phyloP scores from a whole-genome alignment of 2,329 filamentous ascomycete species.

The Periconia sp. region DNA sequence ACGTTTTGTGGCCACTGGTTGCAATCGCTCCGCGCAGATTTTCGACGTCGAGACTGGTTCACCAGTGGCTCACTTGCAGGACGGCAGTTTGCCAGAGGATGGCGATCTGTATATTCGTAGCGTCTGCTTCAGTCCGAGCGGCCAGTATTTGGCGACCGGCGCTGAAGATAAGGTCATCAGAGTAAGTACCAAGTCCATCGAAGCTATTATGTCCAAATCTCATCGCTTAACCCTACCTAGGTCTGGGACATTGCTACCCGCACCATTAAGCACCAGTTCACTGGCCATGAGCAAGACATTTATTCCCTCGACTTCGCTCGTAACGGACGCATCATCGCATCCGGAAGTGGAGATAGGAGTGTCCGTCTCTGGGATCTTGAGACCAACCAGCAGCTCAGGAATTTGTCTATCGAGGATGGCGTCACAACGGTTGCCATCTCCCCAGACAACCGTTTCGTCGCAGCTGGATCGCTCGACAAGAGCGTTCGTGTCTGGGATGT shows the following conservation, averaged over 20 bases:
- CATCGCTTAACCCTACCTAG: conserved; percentile 46
- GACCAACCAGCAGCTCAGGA: conserved; percentile 76
- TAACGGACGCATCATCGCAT: conserved; percentile 91
- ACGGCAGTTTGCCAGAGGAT: conserved; percentile 81
- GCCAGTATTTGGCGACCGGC: conserved; percentile 89
- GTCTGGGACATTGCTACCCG: conserved; percentile 91
- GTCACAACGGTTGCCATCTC: conserved; percentile 98
- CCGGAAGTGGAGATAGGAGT: conserved; percentile 90
- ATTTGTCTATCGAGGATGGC: conserved; percentile 90
- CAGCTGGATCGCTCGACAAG: conserved; percentile 94
- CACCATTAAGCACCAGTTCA: conserved; percentile 87
- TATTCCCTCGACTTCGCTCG: conserved; percentile 95
- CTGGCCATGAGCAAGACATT: conserved; percentile 98
- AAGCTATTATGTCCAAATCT: not conserved
- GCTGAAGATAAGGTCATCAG: conserved; percentile 97
- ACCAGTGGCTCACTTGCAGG: conserved; percentile 87
- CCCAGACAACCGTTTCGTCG: conserved; percentile 89
- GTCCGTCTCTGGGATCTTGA: conserved; percentile 97
- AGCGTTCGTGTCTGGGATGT: conserved; percentile 98
- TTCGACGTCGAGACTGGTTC: conserved; percentile 88
- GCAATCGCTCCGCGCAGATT: conserved; percentile 98
- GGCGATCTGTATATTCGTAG: conserved; percentile 96
- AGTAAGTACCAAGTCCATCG: conserved; percentile 62
- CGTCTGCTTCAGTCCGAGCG: conserved; percentile 97
- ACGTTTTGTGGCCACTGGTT: conserved; percentile 93